Conservation (phyloP, 345 rosid species). For the Erucastrum elatum region DNA sequence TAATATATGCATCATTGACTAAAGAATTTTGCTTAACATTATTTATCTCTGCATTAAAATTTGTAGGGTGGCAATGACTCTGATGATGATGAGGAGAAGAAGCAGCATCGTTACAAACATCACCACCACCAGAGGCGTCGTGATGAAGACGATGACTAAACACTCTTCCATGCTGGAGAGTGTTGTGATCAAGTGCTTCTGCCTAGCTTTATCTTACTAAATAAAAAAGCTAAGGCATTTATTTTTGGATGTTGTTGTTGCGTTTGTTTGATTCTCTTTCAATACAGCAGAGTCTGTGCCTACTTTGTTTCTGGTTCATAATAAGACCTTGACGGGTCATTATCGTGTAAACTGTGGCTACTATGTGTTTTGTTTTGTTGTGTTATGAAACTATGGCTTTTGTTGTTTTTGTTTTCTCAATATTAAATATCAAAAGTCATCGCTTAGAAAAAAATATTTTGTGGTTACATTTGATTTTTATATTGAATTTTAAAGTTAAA, state of each 20-base stretch:
- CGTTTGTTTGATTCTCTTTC: conserved; percentile 17
- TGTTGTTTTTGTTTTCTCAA: not conserved
- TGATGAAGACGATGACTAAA: conserved; percentile 54
- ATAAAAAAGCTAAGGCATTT: conserved; percentile 30
- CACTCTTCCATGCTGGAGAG: not conserved
- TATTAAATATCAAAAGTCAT: not conserved
- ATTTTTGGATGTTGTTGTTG: conserved; percentile 14
- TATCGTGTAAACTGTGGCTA: conserved; percentile 24
- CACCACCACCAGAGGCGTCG: conserved; percentile 61
- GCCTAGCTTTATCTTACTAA: conserved; percentile 30
- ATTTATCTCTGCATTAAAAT: conserved; percentile 2
- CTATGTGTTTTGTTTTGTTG: conserved; percentile 3
- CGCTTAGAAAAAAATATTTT: not conserved
- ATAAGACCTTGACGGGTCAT: conserved; percentile 28
- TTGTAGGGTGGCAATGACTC: conserved; percentile 63
- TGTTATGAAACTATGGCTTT: not conserved
- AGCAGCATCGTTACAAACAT: conserved; percentile 47
- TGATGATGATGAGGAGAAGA: conserved; percentile 56
- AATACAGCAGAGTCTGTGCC: conserved; percentile 23
- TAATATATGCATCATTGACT: not conserved
- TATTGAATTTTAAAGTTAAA: no score
- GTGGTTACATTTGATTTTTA: not conserved
- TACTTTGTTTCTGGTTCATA: conserved; percentile 20
- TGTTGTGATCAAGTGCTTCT: conserved; percentile 13
- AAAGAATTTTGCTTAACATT: not conserved